Percentiles rank a stretch among this genome's conserved stretches.
These are phyloP conservation scores for Erodium moschatum DNA, from an alignment of 441 rosid species.

Conservation along the genomic window DNA sequence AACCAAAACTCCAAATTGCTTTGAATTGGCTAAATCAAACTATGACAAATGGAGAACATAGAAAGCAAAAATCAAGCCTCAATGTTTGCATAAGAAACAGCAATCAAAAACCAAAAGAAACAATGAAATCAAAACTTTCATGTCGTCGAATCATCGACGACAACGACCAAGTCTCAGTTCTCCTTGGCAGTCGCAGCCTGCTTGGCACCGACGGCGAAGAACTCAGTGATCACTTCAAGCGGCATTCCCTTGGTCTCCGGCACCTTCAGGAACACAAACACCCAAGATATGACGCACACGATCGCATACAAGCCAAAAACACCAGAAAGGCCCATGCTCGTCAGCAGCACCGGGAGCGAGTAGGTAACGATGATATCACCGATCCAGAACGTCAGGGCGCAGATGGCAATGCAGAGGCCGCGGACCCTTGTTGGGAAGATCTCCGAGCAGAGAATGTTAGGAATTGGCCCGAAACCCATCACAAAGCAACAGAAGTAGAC, in stretches of 20 bases:
- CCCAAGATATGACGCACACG: conserved; percentile 57
- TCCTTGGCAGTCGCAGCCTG: neutral
- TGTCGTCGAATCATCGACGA: too few species aligned
- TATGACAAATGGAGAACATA: too few species aligned
- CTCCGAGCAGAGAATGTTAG: conserved; percentile 88
- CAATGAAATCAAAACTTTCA: neutral
- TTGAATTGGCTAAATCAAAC: too few species aligned
- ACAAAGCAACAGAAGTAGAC: conserved; percentile 89
- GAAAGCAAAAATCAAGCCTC: too few species aligned
- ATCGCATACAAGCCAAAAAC: conserved; percentile 64
- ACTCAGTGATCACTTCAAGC: neutral
- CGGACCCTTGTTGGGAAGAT: conserved; percentile 98
- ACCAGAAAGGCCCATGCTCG: conserved; percentile 58
- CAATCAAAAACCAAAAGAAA: neutral
- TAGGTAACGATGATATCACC: conserved; percentile 73
- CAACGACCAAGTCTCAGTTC: neutral
- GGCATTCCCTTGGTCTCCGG: conserved; percentile 99
- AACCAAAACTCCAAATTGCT: too few species aligned
- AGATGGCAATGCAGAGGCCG: conserved; percentile 83
- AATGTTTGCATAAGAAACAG: neutral
- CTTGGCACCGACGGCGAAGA: conserved; percentile 1
- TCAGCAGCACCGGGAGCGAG: conserved; percentile 35
- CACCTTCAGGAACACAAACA: conserved; percentile 71
- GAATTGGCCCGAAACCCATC: conserved; percentile 86
- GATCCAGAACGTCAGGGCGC: conserved; percentile 77